Evolutionary conservation across 2,329 filamentous ascomycete genomes (phyloP).

Genomic region (Calycina herbarum): DNA sequence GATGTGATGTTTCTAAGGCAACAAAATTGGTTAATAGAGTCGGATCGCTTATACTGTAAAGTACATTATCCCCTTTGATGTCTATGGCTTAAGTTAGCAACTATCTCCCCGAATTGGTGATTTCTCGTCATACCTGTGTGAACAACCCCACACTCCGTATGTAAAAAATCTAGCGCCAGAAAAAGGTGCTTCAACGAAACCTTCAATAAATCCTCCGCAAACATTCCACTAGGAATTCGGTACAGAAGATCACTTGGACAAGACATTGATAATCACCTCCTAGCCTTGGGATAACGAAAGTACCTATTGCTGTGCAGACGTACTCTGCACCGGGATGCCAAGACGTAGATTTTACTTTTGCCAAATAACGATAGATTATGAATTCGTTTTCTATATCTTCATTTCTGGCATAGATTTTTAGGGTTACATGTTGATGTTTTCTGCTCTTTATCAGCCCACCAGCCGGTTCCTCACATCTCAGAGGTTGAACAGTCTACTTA

Average conservation of each 20-base stretch:
- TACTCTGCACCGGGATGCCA: constrained; percentile 39
- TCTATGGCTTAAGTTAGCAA: constrained; percentile 19
- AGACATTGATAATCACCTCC: constrained; percentile 41
- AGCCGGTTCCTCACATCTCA: too few relatives aligned
- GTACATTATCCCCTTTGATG: constrained; percentile 38
- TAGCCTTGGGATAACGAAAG: constrained; percentile 39
- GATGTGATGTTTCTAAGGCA: constrained; percentile 21
- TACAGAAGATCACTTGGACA: constrained; percentile 37
- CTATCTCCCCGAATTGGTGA: not conserved
- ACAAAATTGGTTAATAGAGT: constrained; percentile 36
- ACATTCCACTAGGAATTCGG: not conserved
- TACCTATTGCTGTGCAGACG: constrained; percentile 40
- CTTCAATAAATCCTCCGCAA: constrained; percentile 35
- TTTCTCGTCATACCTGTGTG: constrained; percentile 43
- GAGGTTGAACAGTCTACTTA: constrained; percentile 7
- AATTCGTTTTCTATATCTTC: constrained; percentile 37
- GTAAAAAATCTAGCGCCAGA: constrained; percentile 48
- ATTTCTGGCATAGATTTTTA: constrained; percentile 19
- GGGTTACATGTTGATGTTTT: constrained; percentile 27
- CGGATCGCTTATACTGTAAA: constrained; percentile 35
- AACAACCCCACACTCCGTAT: constrained; percentile 45
- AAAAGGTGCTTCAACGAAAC: constrained; percentile 38
- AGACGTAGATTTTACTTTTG: constrained; percentile 9
- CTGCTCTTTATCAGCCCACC: not conserved
- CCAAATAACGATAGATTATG: constrained; percentile 44